Percentiles rank a stretch among this genome's conserved stretches.
Evolutionary conservation across 345 rosid species (phyloP).

Genomic region (Microthlaspi erraticum): DNA sequence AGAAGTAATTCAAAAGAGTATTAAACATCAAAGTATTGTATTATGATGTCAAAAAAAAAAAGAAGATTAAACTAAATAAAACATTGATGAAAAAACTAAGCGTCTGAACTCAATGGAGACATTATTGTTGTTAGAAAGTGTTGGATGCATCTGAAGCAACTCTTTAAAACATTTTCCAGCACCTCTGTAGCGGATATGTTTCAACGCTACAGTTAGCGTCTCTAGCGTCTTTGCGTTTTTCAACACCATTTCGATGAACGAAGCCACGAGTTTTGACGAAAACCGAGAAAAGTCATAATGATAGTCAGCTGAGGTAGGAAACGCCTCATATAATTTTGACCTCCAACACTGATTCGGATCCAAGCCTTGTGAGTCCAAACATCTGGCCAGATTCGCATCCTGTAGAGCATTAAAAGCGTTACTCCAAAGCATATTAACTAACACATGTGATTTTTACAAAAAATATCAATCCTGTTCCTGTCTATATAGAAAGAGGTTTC

Average conservation of each 20-base stretch:
- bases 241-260: not conserved
- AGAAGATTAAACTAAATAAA: not conserved
- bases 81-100: too few species aligned
- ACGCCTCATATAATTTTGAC: not conserved
- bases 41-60: too few species aligned
- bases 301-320: not conserved
- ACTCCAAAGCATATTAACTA: not conserved
- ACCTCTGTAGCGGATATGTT: not conserved
- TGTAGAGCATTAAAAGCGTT: not conserved
- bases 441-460: not conserved
- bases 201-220: not conserved
- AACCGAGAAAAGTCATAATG: not conserved
- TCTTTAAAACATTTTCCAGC: not conserved
- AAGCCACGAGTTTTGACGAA: not conserved
- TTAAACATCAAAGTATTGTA: too few species aligned
- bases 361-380: not conserved
- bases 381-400: not conserved
- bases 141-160: not conserved
- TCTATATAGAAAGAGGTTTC: too few species aligned
- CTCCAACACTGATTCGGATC: constrained; percentile 2
- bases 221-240: not conserved
- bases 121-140: not conserved
- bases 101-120: not conserved
- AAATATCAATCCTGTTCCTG: not conserved
- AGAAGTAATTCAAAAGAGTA: too few species aligned